phyloP scores from a whole-genome alignment of 164 flowering plant species.

The Paratinospora sagittata region DNA sequence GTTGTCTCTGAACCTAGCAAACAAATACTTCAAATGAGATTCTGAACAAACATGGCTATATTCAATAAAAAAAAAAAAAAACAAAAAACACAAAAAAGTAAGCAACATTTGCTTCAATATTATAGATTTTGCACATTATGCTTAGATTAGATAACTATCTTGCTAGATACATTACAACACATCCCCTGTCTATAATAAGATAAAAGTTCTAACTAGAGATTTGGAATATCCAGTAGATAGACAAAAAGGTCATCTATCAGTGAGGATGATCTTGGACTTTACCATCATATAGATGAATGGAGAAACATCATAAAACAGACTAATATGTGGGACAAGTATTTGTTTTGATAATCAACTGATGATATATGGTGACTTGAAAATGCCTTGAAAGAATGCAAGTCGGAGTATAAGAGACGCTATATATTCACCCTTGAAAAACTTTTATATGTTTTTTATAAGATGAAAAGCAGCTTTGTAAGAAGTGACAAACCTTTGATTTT shows the following conservation, averaged over 20 bases:
- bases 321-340: not conserved
- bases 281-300: not conserved
- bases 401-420: not conserved
- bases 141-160: not conserved
- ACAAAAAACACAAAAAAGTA: no score
- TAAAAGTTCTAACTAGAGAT: not conserved
- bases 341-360: not conserved
- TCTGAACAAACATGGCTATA: not conserved
- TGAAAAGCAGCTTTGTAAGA: no score
- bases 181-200: not conserved
- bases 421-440: no score
- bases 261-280: not conserved
- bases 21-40: not conserved
- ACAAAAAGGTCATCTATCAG: not conserved
- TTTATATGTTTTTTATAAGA: no score
- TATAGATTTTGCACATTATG: not conserved
- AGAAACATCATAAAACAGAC: no score
- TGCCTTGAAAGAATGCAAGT: not conserved
- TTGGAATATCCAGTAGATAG: not conserved
- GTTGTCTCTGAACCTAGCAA: constrained; percentile 18
- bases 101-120: not conserved
- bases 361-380: not conserved
- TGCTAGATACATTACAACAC: not conserved
- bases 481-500: no score
- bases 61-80: not conserved